Base-by-base conservation (phyloP, 345 rosid genomes). In the Syzygium aqueum region DNA sequence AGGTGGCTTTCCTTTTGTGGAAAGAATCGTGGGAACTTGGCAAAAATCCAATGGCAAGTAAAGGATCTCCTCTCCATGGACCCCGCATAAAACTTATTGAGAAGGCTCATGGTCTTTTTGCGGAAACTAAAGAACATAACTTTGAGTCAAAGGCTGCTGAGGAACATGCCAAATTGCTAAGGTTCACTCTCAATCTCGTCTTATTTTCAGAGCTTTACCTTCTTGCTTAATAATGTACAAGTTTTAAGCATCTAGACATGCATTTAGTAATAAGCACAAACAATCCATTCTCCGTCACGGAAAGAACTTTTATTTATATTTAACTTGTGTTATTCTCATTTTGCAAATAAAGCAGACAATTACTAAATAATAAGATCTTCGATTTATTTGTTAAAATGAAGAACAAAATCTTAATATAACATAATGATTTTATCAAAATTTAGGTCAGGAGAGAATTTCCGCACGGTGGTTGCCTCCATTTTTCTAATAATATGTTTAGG, bases 91-190 rank as follows among this genome's bases (percentile, higher is more conserved):
- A 96, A 89, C 93, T 93, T 61, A 93, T 95, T 86, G 99, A 97
- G 88, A 95, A 95, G 88, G 94, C 99, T 61, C 97, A 93, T 7
- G 88, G 88, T 83, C 95, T 96, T 88, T 95, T 96, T 77, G 54
- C 94, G 50, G 99, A 97, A 87, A 95, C 99, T n/a, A 97, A 96
- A 91, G 99, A 97, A 85, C 96, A 97, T 86, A 90, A 89, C 59
- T 97, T 97, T 77, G 99, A 97, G 96, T 95, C 99, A 67, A 97
- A 96, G 89, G 99, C 98, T 88, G 99, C 99, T 12, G 99, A 97
- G 87, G 99, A 97, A 90, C 99, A 97, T 89, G 97, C 99, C 78
- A 97, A 95, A 91, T 89, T 97, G 85, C 90, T 97, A 86, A 97
- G 96, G 99, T 97, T 89, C 89, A 63, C 85, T 43, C n/a, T 51